Conservation (phyloP, 23 red algal species). For the Gracilaria gracilis region DNA sequence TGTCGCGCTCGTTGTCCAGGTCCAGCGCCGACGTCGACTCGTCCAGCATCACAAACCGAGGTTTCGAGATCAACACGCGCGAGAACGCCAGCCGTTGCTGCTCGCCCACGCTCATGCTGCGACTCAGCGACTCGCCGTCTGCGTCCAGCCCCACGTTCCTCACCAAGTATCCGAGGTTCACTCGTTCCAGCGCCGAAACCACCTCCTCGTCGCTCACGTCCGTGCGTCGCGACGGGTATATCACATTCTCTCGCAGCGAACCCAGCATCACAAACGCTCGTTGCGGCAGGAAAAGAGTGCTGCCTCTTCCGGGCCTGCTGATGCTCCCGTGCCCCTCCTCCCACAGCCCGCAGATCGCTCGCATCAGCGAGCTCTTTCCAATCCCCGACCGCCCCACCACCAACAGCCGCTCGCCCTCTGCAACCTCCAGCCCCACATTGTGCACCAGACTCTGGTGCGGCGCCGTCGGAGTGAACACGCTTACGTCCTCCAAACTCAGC, state of each 20-base stretch:
- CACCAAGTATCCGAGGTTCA: constrained; percentile 82
- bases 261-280: constrained; percentile 93
- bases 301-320: constrained; percentile 17
- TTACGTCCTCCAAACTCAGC: constrained; percentile 36
- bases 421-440: constrained; percentile 50
- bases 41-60: constrained; percentile 80
- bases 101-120: constrained; percentile 90
- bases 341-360: constrained; percentile 94
- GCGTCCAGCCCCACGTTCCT: constrained; percentile 70
- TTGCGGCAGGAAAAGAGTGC: constrained; percentile 94
- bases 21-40: constrained; percentile 91
- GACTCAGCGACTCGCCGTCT: constrained; percentile 65
- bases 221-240: constrained; percentile 69
- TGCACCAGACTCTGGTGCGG: constrained; percentile 56
- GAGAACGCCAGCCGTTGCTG: constrained; percentile 98
- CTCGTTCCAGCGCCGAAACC: constrained; percentile 57
- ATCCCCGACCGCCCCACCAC: constrained; percentile 90
- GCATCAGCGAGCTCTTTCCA: constrained; percentile 95
- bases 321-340: constrained; percentile 69
- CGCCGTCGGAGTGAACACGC: constrained; percentile 57
- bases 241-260: constrained; percentile 87
- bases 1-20: constrained; percentile 84
- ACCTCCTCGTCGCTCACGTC: constrained; percentile 75
- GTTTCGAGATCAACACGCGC: constrained; percentile 75
- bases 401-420: constrained; percentile 68